Base-by-base conservation (phyloP, 2,329 filamentous ascomycete genomes). In the Phyllosticta citrichinensis region DNA sequence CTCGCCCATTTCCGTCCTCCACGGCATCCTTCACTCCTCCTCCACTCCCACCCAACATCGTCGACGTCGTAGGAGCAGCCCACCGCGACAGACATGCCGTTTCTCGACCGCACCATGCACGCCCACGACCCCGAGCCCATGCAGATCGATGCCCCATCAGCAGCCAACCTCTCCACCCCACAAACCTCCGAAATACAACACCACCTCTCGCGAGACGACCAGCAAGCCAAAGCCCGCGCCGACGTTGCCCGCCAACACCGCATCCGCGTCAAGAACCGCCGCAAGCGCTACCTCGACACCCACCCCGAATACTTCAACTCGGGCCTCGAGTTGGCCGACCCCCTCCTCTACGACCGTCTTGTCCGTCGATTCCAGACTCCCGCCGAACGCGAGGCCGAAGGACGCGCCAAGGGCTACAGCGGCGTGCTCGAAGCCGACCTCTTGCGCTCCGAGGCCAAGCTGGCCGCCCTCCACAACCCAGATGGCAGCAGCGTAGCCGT, bases 361-460 rank as follows among this genome's bases (percentile, higher is more conserved):
- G 83, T 96, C 63, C 85, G 89, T 58, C 84, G 84, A 57, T 92
- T 91, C 71, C 89, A 92, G 65, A 86, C 86, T 0, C 76, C 86
- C 2, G 78, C 80, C 3, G 90, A 96, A 74, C 84, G 89, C 58
- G 85, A 91, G 70, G 81, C 81, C 6, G 89, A 93, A 66, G 87
- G 86, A 9, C 83, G 83, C 52, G 76, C 78, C 9, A 91, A 91
- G 70, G 91, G 91, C 11, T 94, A 91, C 71, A 88, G 87, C 0
- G 87, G 88, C 24, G 81, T 88, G 12, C 81, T 96, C 5, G 88
- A 95, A 70, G 85, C 89, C 1, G 89, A 92, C 65, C 77, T 96
- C 6, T 76, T 86, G 63, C 84, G 90, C 27, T 87, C 88, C 17
- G 90, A 95, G 71, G 87, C 87, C 12, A 89, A 89, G 68, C 80